Evolutionary conservation across 169 alveolate species (phyloP).

Genomic region (Cryptosporidium canis): DNA sequence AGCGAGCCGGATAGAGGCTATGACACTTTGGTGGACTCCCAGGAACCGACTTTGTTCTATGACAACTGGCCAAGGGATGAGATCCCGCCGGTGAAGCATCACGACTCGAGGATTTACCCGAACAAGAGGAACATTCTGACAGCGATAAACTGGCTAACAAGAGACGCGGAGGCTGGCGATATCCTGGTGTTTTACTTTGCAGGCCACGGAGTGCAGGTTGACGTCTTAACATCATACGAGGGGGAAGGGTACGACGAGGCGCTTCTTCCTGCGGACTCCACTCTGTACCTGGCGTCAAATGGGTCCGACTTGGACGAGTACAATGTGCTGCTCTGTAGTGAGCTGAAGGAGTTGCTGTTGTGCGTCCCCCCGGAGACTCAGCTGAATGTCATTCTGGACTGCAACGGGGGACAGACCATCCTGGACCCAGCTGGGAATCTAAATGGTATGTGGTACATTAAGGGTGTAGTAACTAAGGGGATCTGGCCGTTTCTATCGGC

Average conservation of each 20-base stretch:
- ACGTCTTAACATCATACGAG: constrained; percentile 90
- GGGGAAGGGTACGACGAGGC: constrained; percentile 94
- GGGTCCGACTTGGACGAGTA: constrained; percentile 77
- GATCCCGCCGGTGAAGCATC: constrained; percentile 75
- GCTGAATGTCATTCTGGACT: constrained; percentile 85
- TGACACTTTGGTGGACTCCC: constrained; percentile 52
- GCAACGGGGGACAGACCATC: constrained; percentile 89
- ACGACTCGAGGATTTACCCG: constrained; percentile 79
- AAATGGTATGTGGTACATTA: constrained; percentile 81
- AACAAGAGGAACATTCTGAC: constrained; percentile 83
- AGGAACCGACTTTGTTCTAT: constrained; percentile 75
- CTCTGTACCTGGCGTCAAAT: constrained; percentile 61
- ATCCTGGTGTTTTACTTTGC: constrained; percentile 87
- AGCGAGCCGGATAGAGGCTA: constrained; percentile 78
- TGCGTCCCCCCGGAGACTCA: constrained; percentile 77
- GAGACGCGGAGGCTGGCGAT: constrained; percentile 83
- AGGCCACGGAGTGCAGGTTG: constrained; percentile 90
- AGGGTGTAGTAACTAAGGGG: constrained; percentile 89
- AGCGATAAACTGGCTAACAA: constrained; percentile 86
- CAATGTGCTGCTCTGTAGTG: constrained; percentile 83
- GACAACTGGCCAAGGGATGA: constrained; percentile 78
- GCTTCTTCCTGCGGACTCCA: constrained; percentile 86
- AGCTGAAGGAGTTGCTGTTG: constrained; percentile 79
- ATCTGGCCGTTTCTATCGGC: constrained; percentile 90
- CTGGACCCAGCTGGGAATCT: constrained; percentile 87